Evolutionary conservation across 2,329 filamentous ascomycete species (phyloP).

Genomic region (Blastomyces parvus): DNA sequence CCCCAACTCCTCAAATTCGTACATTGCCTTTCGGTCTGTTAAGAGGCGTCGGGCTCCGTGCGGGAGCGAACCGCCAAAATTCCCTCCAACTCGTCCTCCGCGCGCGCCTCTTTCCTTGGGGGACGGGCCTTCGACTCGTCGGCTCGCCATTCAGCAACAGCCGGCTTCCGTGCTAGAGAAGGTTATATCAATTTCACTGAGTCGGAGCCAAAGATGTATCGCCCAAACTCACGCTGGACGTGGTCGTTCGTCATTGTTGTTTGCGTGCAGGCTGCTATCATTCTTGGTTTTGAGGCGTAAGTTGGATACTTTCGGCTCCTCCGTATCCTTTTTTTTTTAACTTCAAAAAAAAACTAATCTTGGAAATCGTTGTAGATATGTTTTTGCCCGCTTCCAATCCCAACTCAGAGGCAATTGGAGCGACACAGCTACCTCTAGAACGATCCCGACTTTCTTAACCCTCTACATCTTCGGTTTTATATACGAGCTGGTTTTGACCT

Average conservation of each 20-base stretch:
- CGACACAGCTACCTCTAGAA: conserved; percentile 39
- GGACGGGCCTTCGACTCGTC: conserved; percentile 45
- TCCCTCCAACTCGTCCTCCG: conserved; percentile 48
- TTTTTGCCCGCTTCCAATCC: conserved; percentile 76
- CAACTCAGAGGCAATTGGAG: conserved; percentile 38
- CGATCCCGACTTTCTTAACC: conserved; percentile 90
- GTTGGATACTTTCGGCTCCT: conserved; percentile 30
- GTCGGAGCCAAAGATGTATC: conserved; percentile 51
- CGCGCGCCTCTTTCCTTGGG: conserved; percentile 51
- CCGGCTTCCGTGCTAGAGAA: conserved; percentile 45
- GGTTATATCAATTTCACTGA: conserved; percentile 35
- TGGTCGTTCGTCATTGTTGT: conserved; percentile 72
- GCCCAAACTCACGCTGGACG: conserved; percentile 77
- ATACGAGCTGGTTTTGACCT: conserved; percentile 81
- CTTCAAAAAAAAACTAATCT: no score
- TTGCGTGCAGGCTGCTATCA: conserved; percentile 65
- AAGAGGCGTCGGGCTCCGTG: conserved; percentile 24
- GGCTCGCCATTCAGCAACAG: conserved; percentile 38
- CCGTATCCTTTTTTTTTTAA: not conserved
- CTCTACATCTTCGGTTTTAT: conserved; percentile 96
- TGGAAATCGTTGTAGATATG: conserved; percentile 52
- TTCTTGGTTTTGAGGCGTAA: conserved; percentile 78
- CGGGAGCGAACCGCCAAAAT: conserved; percentile 43
- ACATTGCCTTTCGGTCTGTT: not conserved
- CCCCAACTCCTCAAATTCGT: not conserved